A percentile compares a stretch with the other conserved stretches of the same genome.
These are phyloP conservation scores for Chloroidium sp. DNA, from an alignment of 163 green algal species.

Conservation along the genomic window DNA sequence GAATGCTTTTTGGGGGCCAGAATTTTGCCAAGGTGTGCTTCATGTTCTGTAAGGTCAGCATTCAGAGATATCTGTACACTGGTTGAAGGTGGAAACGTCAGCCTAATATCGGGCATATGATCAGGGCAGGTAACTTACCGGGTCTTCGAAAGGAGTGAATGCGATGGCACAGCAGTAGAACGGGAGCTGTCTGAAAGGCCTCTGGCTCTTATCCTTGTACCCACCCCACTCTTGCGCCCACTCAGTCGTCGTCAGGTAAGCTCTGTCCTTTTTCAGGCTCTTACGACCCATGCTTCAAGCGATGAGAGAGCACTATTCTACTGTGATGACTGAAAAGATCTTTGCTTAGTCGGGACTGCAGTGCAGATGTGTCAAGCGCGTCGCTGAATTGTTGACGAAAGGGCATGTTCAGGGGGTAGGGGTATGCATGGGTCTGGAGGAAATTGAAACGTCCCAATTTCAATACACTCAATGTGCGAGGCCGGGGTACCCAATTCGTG, in stretches of 20 bases:
- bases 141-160: slow-evolving; percentile 92
- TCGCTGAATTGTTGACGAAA: no score
- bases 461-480: no score
- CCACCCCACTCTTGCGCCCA: slow-evolving; percentile 82
- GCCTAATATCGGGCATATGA: not conserved
- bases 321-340: not conserved
- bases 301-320: not conserved
- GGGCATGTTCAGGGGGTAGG: no score
- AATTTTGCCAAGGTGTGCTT: no score
- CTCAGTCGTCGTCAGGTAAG: slow-evolving; percentile 83
- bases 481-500: no score
- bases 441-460: no score
- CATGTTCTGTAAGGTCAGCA: no score
- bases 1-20: no score
- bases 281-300: slow-evolving; percentile 4
- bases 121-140: slow-evolving; percentile 33
- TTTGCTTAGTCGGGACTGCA: not conserved
- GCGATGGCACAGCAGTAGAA: slow-evolving; percentile 94
- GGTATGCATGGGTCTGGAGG: no score
- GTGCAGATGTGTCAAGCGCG: no score
- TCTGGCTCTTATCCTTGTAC: slow-evolving; percentile 43
- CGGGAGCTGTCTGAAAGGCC: slow-evolving; percentile 75
- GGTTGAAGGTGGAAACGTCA: slow-evolving; percentile 1
- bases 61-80: not conserved
- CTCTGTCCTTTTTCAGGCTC: slow-evolving; percentile 52